Evolutionary conservation across 2,329 filamentous ascomycete species (phyloP).

Genomic region (Fusarium bactridioides): DNA sequence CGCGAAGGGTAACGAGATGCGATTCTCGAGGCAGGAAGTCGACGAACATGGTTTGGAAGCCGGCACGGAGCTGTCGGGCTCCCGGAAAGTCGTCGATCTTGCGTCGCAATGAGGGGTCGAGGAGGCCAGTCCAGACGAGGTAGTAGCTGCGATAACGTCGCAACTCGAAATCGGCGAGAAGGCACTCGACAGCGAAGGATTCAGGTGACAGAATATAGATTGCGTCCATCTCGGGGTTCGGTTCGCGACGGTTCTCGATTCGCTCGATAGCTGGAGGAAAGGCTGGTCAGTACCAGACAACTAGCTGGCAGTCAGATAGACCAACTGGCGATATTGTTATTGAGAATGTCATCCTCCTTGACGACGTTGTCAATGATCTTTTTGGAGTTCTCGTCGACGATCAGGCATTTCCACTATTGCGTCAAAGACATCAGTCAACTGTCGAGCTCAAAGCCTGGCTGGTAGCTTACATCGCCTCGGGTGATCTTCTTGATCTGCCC

Average conservation of each 20-base stretch:
- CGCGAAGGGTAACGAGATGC: constrained; percentile 87
- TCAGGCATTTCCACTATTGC: constrained; percentile 91
- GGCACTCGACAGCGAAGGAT: constrained; percentile 88
- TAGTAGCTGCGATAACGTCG: constrained; percentile 80
- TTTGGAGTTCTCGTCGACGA: constrained; percentile 84
- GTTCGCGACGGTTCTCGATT: constrained; percentile 85
- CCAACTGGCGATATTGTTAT: constrained; percentile 94
- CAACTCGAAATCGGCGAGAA: constrained; percentile 90
- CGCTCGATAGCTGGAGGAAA: constrained; percentile 80
- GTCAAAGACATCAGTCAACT: constrained; percentile 25
- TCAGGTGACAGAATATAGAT: constrained; percentile 90
- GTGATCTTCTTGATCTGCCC: constrained; percentile 76
- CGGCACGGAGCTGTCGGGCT: constrained; percentile 77
- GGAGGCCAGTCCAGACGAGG: constrained; percentile 84
- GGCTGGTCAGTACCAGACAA: constrained; percentile 22
- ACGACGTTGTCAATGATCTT: constrained; percentile 90
- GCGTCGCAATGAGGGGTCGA: constrained; percentile 74
- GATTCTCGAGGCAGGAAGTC: constrained; percentile 93
- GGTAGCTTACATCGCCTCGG: constrained; percentile 74
- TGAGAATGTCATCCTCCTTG: constrained; percentile 96
- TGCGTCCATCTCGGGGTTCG: constrained; percentile 90
- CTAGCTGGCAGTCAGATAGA: constrained; percentile 21
- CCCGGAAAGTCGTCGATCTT: constrained; percentile 76
- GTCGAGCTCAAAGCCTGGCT: neutral
- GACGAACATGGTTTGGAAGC: constrained; percentile 83